A percentile compares a stretch with the other conserved stretches of the same genome.
Conservation (phyloP, 2,329 filamentous ascomycete genomes). For the Fusarium sp. region DNA sequence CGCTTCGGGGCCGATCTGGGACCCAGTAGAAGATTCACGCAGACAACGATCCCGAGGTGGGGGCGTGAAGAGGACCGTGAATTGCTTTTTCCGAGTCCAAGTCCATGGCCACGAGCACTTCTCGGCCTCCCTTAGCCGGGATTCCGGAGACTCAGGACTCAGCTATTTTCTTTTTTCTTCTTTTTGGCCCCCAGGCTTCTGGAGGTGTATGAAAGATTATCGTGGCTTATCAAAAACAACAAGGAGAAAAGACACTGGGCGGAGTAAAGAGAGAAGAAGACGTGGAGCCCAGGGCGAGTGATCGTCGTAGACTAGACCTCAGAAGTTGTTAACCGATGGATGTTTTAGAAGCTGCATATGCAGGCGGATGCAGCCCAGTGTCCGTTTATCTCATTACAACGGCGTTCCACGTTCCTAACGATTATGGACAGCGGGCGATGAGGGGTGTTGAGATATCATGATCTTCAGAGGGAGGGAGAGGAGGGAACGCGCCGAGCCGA, state of each 20-base stretch:
- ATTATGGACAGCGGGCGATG: background rate
- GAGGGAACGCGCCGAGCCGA: constrained; percentile 31
- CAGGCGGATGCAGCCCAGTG: background rate
- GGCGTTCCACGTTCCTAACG: constrained; percentile 11
- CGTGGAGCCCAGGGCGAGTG: constrained; percentile 8
- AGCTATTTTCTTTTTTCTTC: background rate
- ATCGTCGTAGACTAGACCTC: constrained; percentile 8
- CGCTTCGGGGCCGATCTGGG: background rate
- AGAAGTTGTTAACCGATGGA: constrained; percentile 1
- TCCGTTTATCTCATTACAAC: constrained; percentile 5
- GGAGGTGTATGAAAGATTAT: constrained; percentile 2
- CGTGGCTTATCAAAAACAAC: background rate
- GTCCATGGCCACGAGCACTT: background rate
- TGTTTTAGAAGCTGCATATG: constrained; percentile 6
- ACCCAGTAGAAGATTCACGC: background rate
- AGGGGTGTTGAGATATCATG: constrained; percentile 12
- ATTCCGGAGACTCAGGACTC: background rate
- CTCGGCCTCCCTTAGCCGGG: constrained; percentile 8
- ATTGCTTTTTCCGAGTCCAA: constrained; percentile 27
- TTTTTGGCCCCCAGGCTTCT: background rate
- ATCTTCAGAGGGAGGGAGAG: constrained; percentile 10
- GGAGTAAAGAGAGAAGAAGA: constrained; percentile 13
- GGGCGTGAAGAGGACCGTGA: constrained; percentile 17
- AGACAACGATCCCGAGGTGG: constrained; percentile 8
- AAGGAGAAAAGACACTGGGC: constrained; percentile 3